Base-by-base conservation (phyloP, 1,284 basidiomycete species). In the Cerioporus squamosus region DNA sequence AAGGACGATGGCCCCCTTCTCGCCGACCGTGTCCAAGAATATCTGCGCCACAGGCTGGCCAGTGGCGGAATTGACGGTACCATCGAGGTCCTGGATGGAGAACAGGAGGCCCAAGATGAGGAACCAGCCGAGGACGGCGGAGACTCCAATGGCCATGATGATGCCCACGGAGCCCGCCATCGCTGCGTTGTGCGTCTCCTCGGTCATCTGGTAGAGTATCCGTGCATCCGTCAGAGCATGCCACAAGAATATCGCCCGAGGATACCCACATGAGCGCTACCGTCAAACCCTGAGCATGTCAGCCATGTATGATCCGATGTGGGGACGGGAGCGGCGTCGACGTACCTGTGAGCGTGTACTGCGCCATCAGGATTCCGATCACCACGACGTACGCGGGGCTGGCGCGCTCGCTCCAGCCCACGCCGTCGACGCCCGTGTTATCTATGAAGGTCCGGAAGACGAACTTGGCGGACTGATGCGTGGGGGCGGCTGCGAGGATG, bases 11-110 rank as follows among this genome's bases (percentile, higher is more conserved):
- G 87, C 87, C 2, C 88, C 84, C 56, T 84, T 81, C 66, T 83
- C 79, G 5, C 90, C 90, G 5, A 91, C 88, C 0, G 86, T 86
- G 66, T 92, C 89, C 40, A 90, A 65, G 67, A 91, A 87, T 7
- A 93, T 91, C 65, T 91, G 88, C 0, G 89, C 81, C 2, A 92
- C 88, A 2, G 90, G 90, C 62, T 91, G 80, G 0, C 86, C 87
- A 2, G 84, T 87, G 6, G 72, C 44, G 2, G 83, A 80, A 20
- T 60, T 66, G 31, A 91, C 59, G 0, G 88, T 90, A 4, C 51
- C 66, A 23, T 82, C 79, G 15, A 88, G 77, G 65, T 91, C 84
- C 68, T 91, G 90, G 31, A 92, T 91, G 0, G 86, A 89, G 72
- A 91, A 91, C 0, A 93, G 77, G 33, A 91, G 75, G 0, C 86